Conservation (phyloP, 2,329 filamentous ascomycete species). For the Leptographium radiaticola region DNA sequence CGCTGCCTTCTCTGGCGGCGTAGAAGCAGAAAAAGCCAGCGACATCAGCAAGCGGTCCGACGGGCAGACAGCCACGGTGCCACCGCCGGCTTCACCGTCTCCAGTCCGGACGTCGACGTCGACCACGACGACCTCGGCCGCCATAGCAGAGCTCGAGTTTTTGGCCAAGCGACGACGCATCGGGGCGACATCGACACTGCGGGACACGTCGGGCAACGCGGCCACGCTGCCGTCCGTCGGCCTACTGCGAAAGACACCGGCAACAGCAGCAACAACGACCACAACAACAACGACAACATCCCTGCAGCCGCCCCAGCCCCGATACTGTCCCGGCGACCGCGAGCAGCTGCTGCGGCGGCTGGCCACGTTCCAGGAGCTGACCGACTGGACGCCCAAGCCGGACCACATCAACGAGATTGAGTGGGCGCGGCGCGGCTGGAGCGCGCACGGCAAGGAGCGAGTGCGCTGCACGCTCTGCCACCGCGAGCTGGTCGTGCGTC, state of each 20-base stretch:
- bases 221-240: constrained; percentile 22
- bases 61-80: neutral
- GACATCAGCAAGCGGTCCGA: neutral
- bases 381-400: constrained; percentile 88
- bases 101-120: neutral
- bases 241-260: constrained; percentile 24
- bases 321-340: constrained; percentile 79
- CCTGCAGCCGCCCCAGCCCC: constrained; percentile 31
- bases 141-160: constrained; percentile 23
- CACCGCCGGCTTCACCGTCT: neutral
- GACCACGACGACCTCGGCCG: neutral
- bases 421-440: constrained; percentile 91
- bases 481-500: constrained; percentile 69
- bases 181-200: constrained; percentile 18
- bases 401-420: constrained; percentile 74
- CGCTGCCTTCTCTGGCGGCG: too few relatives aligned
- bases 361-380: constrained; percentile 80
- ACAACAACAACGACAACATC: constrained; percentile 6
- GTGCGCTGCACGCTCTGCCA: constrained; percentile 79
- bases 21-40: neutral
- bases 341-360: constrained; percentile 68
- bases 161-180: constrained; percentile 41
- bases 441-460: constrained; percentile 69
- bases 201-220: constrained; percentile 13
- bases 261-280: constrained; percentile 6